Percentiles rank a stretch among this genome's conserved stretches.
These are phyloP conservation scores for Dendrobium officinale DNA, from an alignment of 106 monocot genomes.

Conservation along the genomic window DNA sequence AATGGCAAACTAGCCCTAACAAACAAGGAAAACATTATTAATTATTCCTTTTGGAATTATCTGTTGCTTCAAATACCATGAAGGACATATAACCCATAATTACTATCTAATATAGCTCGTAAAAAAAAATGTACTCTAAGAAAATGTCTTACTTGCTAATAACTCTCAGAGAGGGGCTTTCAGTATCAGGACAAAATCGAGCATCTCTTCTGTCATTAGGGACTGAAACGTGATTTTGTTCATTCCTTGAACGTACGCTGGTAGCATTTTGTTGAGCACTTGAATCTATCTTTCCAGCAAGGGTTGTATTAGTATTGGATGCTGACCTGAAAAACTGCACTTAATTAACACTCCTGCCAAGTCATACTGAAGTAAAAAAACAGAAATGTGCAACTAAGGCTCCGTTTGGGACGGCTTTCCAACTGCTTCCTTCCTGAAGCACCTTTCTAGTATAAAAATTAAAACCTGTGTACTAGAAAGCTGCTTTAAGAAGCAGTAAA, in stretches of 20 bases:
- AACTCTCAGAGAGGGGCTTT: slow-evolving; percentile 16
- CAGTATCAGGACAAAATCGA: slow-evolving; percentile 20
- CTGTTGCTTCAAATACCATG: not conserved
- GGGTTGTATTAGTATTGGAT: slow-evolving; percentile 10
- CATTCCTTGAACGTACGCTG: slow-evolving; percentile 30
- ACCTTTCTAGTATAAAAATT: too few relatives aligned
- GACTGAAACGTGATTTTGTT: slow-evolving; percentile 30
- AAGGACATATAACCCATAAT: not conserved
- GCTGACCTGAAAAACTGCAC: slow-evolving; percentile 32
- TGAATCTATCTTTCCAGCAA: slow-evolving; percentile 20
- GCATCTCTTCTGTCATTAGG: slow-evolving; percentile 36
- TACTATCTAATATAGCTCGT: not conserved
- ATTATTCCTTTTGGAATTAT: not conserved
- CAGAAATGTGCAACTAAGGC: not conserved
- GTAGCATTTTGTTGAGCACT: slow-evolving; percentile 25
- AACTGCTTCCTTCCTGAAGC: too few relatives aligned
- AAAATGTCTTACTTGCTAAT: slow-evolving; percentile 29
- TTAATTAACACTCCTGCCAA: slow-evolving; percentile 1
- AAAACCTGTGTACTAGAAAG: too few relatives aligned
- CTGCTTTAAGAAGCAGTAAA: too few relatives aligned
- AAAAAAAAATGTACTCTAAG: not conserved
- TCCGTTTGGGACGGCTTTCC: too few relatives aligned
- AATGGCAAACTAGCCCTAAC: not conserved
- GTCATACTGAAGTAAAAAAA: not conserved
- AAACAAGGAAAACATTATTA: not conserved